These are phyloP conservation scores for Cladobotryum mycophilum DNA, from an alignment of 2,329 filamentous ascomycete species.

Conservation along the genomic window DNA sequence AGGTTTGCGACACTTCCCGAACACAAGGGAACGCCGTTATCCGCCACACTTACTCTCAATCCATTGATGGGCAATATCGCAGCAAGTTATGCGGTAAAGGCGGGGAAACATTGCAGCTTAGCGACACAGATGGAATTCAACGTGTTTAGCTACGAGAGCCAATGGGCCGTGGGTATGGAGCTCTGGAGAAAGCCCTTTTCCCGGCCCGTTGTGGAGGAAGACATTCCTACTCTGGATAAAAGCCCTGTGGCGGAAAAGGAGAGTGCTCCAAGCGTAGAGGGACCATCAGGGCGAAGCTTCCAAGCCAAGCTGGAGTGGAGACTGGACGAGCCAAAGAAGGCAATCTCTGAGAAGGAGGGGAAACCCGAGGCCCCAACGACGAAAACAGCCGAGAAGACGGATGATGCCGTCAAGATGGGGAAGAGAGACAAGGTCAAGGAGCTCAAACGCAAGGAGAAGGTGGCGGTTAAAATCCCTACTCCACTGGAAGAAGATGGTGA, in stretches of 20 bases:
- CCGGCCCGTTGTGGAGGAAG: conserved; percentile 32
- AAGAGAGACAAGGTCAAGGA: conserved; percentile 16
- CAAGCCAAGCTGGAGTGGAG: conserved; percentile 48
- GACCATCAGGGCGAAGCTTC: conserved; percentile 33
- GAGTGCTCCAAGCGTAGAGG: neutral
- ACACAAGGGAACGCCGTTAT: conserved; percentile 81
- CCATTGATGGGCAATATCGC: conserved; percentile 91
- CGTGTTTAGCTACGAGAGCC: conserved; percentile 95
- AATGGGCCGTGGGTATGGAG: conserved; percentile 86
- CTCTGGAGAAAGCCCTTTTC: conserved; percentile 66
- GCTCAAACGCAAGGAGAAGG: neutral
- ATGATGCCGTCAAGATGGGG: conserved; percentile 6
- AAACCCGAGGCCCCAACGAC: conserved; percentile 1
- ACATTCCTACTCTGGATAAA: conserved; percentile 4
- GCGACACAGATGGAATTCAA: conserved; percentile 95
- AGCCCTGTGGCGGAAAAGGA: neutral
- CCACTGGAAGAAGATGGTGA: conserved; percentile 27
- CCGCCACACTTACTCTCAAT: conserved; percentile 87
- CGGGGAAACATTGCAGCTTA: conserved; percentile 73
- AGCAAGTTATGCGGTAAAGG: conserved; percentile 85
- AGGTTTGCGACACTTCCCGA: conserved; percentile 82
- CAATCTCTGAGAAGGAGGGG: conserved; percentile 18
- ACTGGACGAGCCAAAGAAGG: conserved; percentile 36
- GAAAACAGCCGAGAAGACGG: too few species aligned
- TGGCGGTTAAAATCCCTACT: too few species aligned